Evolutionary conservation across 371 early-diverging fungal genomes (phyloP).

Genomic region (Syncephalis plumigaleata): DNA sequence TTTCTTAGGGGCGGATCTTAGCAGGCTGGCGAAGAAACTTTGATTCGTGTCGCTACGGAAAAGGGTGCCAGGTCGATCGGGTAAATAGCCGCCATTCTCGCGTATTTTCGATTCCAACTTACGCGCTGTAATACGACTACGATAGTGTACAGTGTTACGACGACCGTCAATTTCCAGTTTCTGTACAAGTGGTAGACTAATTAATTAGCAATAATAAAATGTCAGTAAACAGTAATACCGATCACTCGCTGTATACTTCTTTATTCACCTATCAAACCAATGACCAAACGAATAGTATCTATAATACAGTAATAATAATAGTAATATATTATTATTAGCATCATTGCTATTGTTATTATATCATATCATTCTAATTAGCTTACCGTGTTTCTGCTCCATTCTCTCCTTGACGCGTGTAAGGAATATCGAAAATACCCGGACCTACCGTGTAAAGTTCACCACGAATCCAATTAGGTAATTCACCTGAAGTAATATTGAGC

Average conservation of each 20-base stretch:
- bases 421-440: slow-evolving; percentile 37
- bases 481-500: slow-evolving; percentile 12
- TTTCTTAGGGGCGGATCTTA: slow-evolving; percentile 26
- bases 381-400: slow-evolving; percentile 19
- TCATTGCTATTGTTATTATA: slow-evolving; percentile 12
- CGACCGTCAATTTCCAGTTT: slow-evolving; percentile 38
- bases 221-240: no score
- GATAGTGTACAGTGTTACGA: slow-evolving; percentile 30
- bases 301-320: no score
- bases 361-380: slow-evolving; percentile 36
- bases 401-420: no score
- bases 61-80: slow-evolving; percentile 41
- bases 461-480: slow-evolving; percentile 38
- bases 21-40: slow-evolving; percentile 32
- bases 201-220: not conserved
- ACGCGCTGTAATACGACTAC: slow-evolving; percentile 34
- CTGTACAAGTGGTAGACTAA: slow-evolving; percentile 33
- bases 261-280: slow-evolving; percentile 47
- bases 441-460: slow-evolving; percentile 45
- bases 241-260: no score
- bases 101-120: slow-evolving; percentile 38
- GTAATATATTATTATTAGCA: slow-evolving; percentile 17
- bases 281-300: slow-evolving; percentile 42
- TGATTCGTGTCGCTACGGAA: slow-evolving; percentile 48
- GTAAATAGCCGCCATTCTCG: slow-evolving; percentile 43